Percentiles rank a stretch among this genome's conserved stretches.
phyloP scores from a whole-genome alignment of 1,139 yeast species.

The Yamadazyma siamensis region DNA sequence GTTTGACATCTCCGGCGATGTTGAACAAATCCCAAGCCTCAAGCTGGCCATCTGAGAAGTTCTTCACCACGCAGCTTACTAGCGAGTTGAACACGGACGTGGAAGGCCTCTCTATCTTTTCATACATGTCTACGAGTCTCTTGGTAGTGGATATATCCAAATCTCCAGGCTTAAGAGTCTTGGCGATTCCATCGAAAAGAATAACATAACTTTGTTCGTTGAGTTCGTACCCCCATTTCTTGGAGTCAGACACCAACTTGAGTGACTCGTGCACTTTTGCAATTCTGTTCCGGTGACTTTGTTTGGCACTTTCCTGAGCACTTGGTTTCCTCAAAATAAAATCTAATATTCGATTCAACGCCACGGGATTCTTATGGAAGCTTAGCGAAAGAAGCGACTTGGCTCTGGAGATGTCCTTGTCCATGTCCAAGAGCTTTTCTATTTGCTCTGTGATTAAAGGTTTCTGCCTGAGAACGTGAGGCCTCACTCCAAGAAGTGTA shows the following conservation, averaged over 20 bases:
- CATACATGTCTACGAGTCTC: conserved; percentile 23
- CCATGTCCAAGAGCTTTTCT: conserved; percentile 44
- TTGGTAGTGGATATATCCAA: conserved; percentile 20
- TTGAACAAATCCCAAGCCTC: conserved; percentile 42
- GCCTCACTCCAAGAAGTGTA: conserved; percentile 55
- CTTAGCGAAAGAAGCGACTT: conserved; percentile 46
- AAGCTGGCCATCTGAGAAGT: conserved; percentile 29
- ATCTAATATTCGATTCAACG: conserved; percentile 56
- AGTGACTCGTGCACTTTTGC: conserved; percentile 45
- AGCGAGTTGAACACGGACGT: conserved; percentile 35
- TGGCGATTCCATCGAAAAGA: conserved; percentile 55
- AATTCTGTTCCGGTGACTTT: conserved; percentile 6
- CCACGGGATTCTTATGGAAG: conserved; percentile 47
- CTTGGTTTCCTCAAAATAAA: conserved; percentile 34
- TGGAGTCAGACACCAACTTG: conserved; percentile 49
- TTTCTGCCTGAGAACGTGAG: conserved; percentile 54
- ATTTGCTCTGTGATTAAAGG: conserved; percentile 52
- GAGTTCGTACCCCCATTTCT: conserved; percentile 56
- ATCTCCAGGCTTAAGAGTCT: conserved; percentile 34
- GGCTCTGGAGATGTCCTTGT: conserved; percentile 50
- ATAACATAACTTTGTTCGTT: conserved; percentile 55
- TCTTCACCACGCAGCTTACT: conserved; percentile 32
- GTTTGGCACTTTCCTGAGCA: conserved; percentile 7
- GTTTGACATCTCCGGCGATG: conserved; percentile 20
- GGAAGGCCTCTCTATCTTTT: conserved; percentile 14